These are phyloP conservation scores for Prunus padus DNA, from an alignment of 306 rosid genomes.

Conservation along the genomic window DNA sequence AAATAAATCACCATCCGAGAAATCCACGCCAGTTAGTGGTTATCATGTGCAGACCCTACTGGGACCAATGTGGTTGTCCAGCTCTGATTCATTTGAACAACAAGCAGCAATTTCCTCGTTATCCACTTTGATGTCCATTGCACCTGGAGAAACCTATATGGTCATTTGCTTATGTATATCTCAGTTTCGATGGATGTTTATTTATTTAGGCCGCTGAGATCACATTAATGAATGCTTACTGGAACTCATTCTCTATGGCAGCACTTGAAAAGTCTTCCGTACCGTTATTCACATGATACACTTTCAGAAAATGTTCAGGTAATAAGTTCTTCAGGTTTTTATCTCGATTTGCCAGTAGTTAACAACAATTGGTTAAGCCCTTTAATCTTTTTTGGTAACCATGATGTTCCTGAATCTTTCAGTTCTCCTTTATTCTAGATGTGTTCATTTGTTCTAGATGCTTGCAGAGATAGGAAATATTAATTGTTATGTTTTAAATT, in stretches of 20 bases:
- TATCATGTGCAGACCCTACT: slow-evolving; percentile 56
- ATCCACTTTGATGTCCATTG: slow-evolving; percentile 72
- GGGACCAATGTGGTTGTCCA: slow-evolving; percentile 71
- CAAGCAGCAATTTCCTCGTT: slow-evolving; percentile 70
- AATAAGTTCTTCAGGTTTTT: slow-evolving; percentile 23
- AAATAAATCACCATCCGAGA: not conserved
- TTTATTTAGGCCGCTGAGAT: slow-evolving; percentile 4
- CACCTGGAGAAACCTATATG: slow-evolving; percentile 78
- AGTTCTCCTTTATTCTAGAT: too few species aligned
- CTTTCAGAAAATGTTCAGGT: slow-evolving; percentile 85
- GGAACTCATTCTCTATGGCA: slow-evolving; percentile 40
- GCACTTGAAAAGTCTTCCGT: slow-evolving; percentile 72
- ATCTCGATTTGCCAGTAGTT: too few species aligned
- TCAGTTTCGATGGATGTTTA: slow-evolving; percentile 9
- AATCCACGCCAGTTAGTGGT: not conserved
- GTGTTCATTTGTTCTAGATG: too few species aligned
- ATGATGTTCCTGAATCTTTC: too few species aligned
- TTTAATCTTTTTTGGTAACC: too few species aligned
- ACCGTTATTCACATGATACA: slow-evolving; percentile 53
- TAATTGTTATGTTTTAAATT: too few species aligned
- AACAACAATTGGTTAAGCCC: too few species aligned
- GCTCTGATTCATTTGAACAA: slow-evolving; percentile 54
- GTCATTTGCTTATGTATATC: slow-evolving; percentile 34
- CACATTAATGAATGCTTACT: slow-evolving; percentile 26
- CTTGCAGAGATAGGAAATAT: too few species aligned